phyloP scores from a whole-genome alignment of 352 stramenopile species.

The Globisporangium ultimum region DNA sequence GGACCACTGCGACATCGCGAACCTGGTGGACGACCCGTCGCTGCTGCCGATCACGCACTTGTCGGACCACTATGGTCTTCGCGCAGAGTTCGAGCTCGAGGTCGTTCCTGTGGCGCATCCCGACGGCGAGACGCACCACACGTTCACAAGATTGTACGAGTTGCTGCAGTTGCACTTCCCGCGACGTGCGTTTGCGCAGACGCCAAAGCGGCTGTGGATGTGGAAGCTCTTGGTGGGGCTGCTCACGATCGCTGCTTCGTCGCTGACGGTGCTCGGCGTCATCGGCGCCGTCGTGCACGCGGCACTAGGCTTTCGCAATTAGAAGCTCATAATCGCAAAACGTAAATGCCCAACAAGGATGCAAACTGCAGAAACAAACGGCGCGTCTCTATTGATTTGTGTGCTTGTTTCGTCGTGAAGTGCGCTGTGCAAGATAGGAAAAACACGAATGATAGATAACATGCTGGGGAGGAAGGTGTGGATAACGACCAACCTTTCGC shows the following conservation, averaged over 20 bases:
- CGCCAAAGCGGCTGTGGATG: conserved; percentile 55
- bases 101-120: conserved; percentile 35
- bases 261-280: conserved; percentile 1
- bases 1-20: conserved; percentile 47
- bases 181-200: conserved; percentile 53
- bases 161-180: conserved; percentile 69
- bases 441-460: conserved; percentile 15
- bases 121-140: conserved; percentile 28
- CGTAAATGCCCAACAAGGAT: no score
- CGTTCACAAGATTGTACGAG: conserved; percentile 39
- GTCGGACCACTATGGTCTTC: conserved; percentile 76
- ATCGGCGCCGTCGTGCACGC: conserved; percentile 2
- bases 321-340: not conserved
- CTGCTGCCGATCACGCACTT: conserved; percentile 69
- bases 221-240: conserved; percentile 50
- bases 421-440: conserved; percentile 2
- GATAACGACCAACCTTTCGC: not conserved
- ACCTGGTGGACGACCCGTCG: conserved; percentile 8
- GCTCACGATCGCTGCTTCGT: conserved; percentile 6
- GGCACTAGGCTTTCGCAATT: conserved; percentile 2
- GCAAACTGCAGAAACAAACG: not conserved
- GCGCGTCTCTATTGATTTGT: conserved; percentile 3
- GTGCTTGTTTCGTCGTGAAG: conserved; percentile 4
- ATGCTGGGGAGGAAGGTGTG: conserved; percentile 5
- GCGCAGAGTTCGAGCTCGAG: conserved; percentile 50